These are phyloP conservation scores for Ilyonectria sp. DNA, from an alignment of 2,329 filamentous ascomycete genomes.

Conservation along the genomic window DNA sequence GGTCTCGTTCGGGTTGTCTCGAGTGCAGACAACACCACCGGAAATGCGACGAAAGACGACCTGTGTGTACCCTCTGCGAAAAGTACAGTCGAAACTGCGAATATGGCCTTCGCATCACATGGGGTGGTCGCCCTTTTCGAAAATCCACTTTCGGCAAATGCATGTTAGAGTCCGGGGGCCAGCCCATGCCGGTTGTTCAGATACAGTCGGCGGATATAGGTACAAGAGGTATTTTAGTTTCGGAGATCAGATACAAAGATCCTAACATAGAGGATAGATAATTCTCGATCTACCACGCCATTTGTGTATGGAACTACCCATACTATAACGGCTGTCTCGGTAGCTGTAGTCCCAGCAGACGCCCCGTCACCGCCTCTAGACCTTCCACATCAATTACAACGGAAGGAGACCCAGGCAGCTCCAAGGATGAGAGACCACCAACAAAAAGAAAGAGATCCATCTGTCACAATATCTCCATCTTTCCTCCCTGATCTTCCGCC, in stretches of 20 bases:
- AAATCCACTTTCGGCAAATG: slow-evolving; percentile 21
- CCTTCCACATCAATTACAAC: background rate
- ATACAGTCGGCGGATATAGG: background rate
- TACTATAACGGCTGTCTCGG: fast-evolving
- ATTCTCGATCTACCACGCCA: background rate
- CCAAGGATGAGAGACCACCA: background rate
- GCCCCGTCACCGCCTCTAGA: background rate
- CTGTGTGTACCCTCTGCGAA: slow-evolving; percentile 6
- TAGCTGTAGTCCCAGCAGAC: background rate
- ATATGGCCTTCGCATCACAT: slow-evolving; percentile 10
- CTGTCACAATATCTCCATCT: background rate
- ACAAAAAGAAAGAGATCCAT: background rate
- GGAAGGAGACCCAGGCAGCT: background rate
- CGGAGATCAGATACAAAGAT: background rate
- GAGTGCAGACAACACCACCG: slow-evolving; percentile 20
- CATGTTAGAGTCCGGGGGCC: background rate
- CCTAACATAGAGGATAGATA: background rate
- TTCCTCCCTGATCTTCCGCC: background rate
- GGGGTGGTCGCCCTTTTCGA: slow-evolving; percentile 16
- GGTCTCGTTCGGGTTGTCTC: slow-evolving; percentile 18
- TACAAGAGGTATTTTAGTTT: background rate
- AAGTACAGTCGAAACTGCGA: background rate
- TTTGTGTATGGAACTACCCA: slow-evolving; percentile 3
- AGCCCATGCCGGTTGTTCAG: background rate
- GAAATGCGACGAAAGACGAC: slow-evolving; percentile 20